phyloP scores from a whole-genome alignment of 371 early-diverging fungal species.

The Circinella minor region DNA sequence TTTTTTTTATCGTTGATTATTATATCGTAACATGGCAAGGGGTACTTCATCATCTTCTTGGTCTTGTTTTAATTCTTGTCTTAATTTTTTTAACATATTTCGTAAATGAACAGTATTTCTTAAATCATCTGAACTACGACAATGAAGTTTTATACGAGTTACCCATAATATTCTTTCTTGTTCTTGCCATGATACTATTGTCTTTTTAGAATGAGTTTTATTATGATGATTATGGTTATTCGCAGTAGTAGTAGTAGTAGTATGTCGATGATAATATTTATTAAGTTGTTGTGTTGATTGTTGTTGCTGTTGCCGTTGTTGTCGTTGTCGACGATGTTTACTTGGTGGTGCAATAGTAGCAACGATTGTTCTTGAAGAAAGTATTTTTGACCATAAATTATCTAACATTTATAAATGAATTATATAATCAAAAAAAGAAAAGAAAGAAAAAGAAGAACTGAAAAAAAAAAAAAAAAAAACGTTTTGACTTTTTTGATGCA shows the following conservation, averaged over 20 bases:
- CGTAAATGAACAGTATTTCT: conserved; percentile 9
- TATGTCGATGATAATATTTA: background rate
- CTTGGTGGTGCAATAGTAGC: conserved; percentile 9
- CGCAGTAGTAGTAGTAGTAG: too few species aligned
- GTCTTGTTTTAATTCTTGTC: background rate
- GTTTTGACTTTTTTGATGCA: background rate
- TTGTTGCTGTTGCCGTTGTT: background rate
- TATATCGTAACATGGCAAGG: conserved; percentile 6
- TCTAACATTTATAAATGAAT: background rate
- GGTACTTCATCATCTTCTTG: conserved; percentile 15
- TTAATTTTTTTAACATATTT: conserved; percentile 12
- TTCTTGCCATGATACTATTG: background rate
- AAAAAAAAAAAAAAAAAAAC: background rate
- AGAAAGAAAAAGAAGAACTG: background rate
- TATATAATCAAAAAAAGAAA: background rate
- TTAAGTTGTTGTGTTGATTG: background rate
- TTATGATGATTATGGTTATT: background rate
- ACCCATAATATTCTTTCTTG: background rate
- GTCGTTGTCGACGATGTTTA: background rate
- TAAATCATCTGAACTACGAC: background rate
- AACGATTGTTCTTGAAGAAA: background rate
- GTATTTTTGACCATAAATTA: conserved; percentile 4
- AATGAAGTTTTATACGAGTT: conserved; percentile 8
- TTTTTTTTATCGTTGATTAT: too few species aligned
- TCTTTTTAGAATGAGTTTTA: background rate